Base-by-base conservation (phyloP, 2,329 filamentous ascomycete genomes). In the Botryotinia narcissicola region DNA sequence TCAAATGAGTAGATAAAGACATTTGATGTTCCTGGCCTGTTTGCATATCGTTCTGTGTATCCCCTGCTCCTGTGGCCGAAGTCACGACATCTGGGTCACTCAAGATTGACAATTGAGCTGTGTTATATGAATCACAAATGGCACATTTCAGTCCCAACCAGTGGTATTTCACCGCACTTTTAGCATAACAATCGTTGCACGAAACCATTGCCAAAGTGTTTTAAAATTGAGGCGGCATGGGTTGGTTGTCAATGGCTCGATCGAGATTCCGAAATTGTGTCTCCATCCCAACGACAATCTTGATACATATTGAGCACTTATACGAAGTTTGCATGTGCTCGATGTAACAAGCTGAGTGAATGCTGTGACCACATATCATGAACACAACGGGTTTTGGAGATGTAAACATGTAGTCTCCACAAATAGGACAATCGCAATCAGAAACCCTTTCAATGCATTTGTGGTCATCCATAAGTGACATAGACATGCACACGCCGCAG, bases 281-380 rank as follows among this genome's bases (percentile, higher is more conserved):
- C 80, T 98, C 95, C 95, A 99, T 99, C 80, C 98, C 98, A 77
- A 94, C 90, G n/a, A 97, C 92, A 76, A 93, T 97, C 83, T 96
- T 97, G 84, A 92, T 97, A 87, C 96, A 99, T 67, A 98, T 94
- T 0, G 95, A 96, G 79, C 96, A 99, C 80, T 95, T 97, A 84
- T 98, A 99, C 9, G 95, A 97, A 5, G 90, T 91, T 78, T 91
- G 91, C 86, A 97, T 95, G 81, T 97, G 93, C 78, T 96, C 89
- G 63, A 93, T 89, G 80, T 97, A 96, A 83, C 96, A 99, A 74
- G 89, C 89, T 79, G 92, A 91, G 83, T 99, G 96, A 81, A 99
- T 97, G 80, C 95, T 97, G 81, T 99, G 96, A 3, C 96, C 96
- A 81, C 96, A 99, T 57, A 90, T 89, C 92, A 99, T 96, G 80